phyloP scores from a whole-genome alignment of 148 eudicot genomes.

The Chenopodium berlandieri region DNA sequence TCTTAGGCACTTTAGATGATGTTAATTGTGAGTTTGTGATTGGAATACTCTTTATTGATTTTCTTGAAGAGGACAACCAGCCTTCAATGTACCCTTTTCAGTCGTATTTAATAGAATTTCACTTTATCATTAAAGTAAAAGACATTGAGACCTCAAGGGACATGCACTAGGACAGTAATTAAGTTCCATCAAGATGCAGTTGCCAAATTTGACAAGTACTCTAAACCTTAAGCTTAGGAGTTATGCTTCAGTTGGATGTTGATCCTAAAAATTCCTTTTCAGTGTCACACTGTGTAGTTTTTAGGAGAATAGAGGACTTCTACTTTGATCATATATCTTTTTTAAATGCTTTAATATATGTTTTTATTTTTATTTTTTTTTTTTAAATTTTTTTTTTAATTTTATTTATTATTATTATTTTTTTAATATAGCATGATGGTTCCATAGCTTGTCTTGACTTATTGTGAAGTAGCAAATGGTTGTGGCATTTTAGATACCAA shows the following conservation, averaged over 20 bases:
- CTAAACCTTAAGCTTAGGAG: not conserved
- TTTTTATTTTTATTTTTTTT: not conserved
- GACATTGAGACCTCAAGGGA: not conserved
- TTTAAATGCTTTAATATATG: not conserved
- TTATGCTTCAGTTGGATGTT: not conserved
- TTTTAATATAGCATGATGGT: not conserved
- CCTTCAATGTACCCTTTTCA: not conserved
- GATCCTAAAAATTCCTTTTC: not conserved
- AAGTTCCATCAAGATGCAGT: not conserved
- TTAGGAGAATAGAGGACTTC: not conserved
- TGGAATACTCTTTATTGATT: not conserved
- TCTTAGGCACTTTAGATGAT: not conserved
- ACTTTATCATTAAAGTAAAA: not conserved
- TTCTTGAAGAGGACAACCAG: not conserved
- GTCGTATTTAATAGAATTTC: not conserved
- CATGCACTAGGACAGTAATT: not conserved
- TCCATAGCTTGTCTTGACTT: not conserved
- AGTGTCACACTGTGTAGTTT: not conserved
- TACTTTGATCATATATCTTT: not conserved
- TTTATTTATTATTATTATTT: too few species aligned
- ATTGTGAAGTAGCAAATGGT: not conserved
- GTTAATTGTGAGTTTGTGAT: not conserved
- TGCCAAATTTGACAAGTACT: not conserved
- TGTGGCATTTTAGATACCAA: not conserved
- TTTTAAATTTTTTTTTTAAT: too few species aligned